phyloP scores from a whole-genome alignment of 305 asterid species.

The Striga hermonthica region DNA sequence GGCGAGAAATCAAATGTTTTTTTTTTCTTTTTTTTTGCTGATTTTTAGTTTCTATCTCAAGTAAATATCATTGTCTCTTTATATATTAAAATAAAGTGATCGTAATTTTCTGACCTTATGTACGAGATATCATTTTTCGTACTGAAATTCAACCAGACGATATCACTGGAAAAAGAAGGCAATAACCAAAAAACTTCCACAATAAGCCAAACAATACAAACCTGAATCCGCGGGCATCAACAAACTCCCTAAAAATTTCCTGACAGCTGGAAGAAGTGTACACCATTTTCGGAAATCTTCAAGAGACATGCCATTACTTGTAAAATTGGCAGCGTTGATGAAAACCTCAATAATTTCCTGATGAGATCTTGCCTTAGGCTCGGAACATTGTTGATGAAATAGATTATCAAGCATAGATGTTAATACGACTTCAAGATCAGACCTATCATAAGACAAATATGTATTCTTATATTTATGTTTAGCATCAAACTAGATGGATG shows the following conservation, averaged over 20 bases:
- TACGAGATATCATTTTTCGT: not conserved
- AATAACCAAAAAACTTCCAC: too few species aligned
- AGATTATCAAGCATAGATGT: constrained; percentile 57
- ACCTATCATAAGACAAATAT: constrained; percentile 46
- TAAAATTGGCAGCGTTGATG: constrained; percentile 48
- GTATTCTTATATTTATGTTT: constrained; percentile 1
- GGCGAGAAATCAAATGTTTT: too few species aligned
- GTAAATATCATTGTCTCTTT: too few species aligned
- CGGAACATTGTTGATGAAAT: constrained; percentile 44
- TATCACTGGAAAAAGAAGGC: too few species aligned
- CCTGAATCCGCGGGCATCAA: constrained; percentile 73
- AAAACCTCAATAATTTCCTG: constrained; percentile 49
- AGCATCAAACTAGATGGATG: not conserved
- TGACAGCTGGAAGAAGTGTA: constrained; percentile 70
- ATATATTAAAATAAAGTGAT: too few species aligned
- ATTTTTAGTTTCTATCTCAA: too few species aligned
- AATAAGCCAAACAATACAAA: constrained; percentile 23
- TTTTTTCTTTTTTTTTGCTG: too few species aligned
- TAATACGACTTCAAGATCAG: constrained; percentile 74
- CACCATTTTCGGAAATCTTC: constrained; percentile 84
- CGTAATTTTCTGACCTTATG: not conserved
- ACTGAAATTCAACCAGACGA: too few species aligned
- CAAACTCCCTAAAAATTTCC: constrained; percentile 74
- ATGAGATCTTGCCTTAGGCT: constrained; percentile 40
- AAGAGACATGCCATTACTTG: constrained; percentile 51